Evolutionary conservation across 1,284 basidiomycete species (phyloP).

Genomic region (Earliella scabrosa): DNA sequence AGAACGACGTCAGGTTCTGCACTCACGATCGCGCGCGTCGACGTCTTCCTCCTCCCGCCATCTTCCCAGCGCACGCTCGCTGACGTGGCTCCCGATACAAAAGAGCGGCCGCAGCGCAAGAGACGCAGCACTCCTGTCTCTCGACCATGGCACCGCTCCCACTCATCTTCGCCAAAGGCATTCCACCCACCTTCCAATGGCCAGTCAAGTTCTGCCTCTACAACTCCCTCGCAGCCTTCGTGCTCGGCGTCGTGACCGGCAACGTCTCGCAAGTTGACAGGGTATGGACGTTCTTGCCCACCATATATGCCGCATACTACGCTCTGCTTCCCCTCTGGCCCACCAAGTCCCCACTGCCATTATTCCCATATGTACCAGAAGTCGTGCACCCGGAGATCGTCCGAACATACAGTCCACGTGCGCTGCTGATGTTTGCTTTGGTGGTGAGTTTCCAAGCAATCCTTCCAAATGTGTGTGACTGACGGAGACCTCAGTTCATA

Average conservation of each 20-base stretch:
- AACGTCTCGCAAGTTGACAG: constrained; percentile 89
- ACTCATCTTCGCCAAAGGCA: constrained; percentile 17
- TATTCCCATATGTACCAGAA: constrained; percentile 62
- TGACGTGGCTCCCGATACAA: not conserved
- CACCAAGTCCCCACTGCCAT: constrained; percentile 42
- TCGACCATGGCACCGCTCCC: constrained; percentile 21
- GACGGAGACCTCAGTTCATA: constrained; percentile 37
- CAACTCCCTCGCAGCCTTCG: constrained; percentile 51
- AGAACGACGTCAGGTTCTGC: not conserved
- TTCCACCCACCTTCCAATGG: constrained; percentile 52
- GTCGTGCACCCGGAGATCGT: constrained; percentile 47
- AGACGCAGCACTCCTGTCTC: too few species aligned
- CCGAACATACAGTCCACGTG: constrained; percentile 63
- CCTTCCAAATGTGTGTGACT: constrained; percentile 3
- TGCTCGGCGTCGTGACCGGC: constrained; percentile 67
- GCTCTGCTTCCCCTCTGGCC: constrained; percentile 74
- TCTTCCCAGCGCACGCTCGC: not conserved
- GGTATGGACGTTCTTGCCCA: constrained; percentile 69
- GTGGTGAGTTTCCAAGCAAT: constrained; percentile 45
- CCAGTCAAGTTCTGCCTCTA: constrained; percentile 65
- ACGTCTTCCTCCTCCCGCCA: not conserved
- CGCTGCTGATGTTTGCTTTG: constrained; percentile 71
- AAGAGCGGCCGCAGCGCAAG: not conserved
- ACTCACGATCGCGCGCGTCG: not conserved
- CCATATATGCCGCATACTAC: constrained; percentile 79